Percentiles rank a stretch among this genome's conserved stretches.
Conservation (phyloP, 192 early-diverging fungal species). For the Jimgerdemannia lactiflua region DNA sequence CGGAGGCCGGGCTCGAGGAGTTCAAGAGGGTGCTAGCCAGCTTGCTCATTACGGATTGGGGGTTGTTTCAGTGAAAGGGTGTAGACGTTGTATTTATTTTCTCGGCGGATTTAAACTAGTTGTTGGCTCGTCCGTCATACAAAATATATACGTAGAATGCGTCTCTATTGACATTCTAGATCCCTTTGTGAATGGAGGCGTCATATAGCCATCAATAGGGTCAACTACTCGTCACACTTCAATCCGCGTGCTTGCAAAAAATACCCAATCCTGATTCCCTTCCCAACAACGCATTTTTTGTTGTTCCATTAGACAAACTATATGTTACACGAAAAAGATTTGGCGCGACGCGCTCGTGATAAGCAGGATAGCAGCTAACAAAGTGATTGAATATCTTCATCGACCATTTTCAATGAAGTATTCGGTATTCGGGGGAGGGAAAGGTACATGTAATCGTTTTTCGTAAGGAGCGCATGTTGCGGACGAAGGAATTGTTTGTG, state of each 20-base stretch:
- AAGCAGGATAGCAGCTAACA: background rate
- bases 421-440: too few species aligned
- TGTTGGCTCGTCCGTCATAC: too few species aligned
- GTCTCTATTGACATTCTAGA: too few species aligned
- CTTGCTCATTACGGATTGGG: slow-evolving; percentile 54
- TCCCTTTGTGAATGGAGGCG: too few species aligned
- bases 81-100: background rate
- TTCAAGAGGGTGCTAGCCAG: slow-evolving; percentile 37
- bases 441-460: background rate
- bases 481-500: background rate
- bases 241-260: too few species aligned
- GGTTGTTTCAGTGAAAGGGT: slow-evolving; percentile 35
- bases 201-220: too few species aligned
- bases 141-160: too few species aligned
- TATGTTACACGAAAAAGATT: background rate
- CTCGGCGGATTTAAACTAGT: too few species aligned
- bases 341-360: background rate
- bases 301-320: background rate
- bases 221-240: too few species aligned
- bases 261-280: too few species aligned
- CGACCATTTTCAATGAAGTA: too few species aligned
- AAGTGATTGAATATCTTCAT: too few species aligned
- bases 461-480: background rate
- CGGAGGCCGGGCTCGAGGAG: slow-evolving; percentile 37
- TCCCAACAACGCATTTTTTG: background rate